A percentile compares a stretch with the other conserved stretches of the same genome.
phyloP scores from a whole-genome alignment of 176 grass and related monocot species.

The Zea luxurians region DNA sequence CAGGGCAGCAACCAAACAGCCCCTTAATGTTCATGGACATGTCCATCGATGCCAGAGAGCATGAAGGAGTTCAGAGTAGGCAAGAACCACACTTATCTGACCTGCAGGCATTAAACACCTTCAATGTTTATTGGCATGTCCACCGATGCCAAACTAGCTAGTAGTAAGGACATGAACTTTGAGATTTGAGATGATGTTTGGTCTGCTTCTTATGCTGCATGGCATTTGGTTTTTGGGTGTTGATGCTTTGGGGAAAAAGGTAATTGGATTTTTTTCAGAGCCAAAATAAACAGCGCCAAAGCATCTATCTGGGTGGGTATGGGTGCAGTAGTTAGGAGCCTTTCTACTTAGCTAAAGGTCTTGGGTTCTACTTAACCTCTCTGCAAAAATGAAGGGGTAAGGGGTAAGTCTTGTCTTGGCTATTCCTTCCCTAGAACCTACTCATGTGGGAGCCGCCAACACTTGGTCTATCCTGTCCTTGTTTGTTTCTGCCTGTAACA shows the following conservation, averaged over 20 bases:
- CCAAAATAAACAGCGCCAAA: neutral
- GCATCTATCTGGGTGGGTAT: neutral
- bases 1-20: no score
- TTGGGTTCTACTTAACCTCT: no score
- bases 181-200: neutral
- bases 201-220: neutral
- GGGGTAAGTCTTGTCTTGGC: no score
- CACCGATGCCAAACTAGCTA: conserved; percentile 15
- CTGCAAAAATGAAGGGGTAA: no score
- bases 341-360: no score
- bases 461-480: neutral
- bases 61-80: conserved; percentile 14
- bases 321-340: neutral
- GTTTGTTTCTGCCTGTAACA: neutral
- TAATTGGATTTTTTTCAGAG: neutral
- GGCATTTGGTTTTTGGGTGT: neutral
- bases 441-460: no score
- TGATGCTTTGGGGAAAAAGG: neutral
- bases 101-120: neutral
- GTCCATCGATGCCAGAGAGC: neutral
- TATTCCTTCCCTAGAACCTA: no score
- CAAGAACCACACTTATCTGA: neutral
- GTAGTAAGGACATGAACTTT: conserved; percentile 21
- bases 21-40: no score
- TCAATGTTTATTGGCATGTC: neutral